phyloP scores from a whole-genome alignment of 2,329 filamentous ascomycete species.

The Diaporthe sp. region DNA sequence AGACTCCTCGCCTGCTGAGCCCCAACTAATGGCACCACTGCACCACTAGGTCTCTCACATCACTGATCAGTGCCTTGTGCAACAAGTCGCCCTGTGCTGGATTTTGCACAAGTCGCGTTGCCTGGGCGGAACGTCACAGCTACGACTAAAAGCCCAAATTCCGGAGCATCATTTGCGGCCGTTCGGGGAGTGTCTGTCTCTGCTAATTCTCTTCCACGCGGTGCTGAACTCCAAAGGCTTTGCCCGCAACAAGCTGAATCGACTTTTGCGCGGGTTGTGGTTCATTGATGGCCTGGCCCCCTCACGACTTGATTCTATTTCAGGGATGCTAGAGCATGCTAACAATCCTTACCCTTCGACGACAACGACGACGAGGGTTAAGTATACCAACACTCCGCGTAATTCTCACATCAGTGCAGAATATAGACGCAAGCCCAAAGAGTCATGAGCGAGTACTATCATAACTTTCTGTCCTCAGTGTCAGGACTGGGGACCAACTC shows the following conservation, averaged over 20 bases:
- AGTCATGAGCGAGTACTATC: constrained; percentile 67
- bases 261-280: background rate
- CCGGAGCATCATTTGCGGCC: background rate
- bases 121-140: constrained; percentile 14
- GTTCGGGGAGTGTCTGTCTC: background rate
- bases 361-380: background rate
- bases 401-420: background rate
- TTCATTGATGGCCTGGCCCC: background rate
- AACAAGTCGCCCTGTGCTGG: background rate
- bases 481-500: constrained; percentile 50
- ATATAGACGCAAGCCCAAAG: background rate
- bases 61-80: background rate
- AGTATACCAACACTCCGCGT: background rate
- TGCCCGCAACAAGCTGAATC: background rate
- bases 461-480: constrained; percentile 65
- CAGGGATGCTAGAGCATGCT: constrained; percentile 1
- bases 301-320: constrained; percentile 3
- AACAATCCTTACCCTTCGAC: background rate
- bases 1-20: background rate
- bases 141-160: background rate
- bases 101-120: background rate
- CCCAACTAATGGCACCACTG: constrained; percentile 1
- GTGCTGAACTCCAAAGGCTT: background rate
- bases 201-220: background rate
- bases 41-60: background rate